Evolutionary conservation across 2,329 filamentous ascomycete genomes (phyloP).

Genomic region (Hypomyces perniciosus): DNA sequence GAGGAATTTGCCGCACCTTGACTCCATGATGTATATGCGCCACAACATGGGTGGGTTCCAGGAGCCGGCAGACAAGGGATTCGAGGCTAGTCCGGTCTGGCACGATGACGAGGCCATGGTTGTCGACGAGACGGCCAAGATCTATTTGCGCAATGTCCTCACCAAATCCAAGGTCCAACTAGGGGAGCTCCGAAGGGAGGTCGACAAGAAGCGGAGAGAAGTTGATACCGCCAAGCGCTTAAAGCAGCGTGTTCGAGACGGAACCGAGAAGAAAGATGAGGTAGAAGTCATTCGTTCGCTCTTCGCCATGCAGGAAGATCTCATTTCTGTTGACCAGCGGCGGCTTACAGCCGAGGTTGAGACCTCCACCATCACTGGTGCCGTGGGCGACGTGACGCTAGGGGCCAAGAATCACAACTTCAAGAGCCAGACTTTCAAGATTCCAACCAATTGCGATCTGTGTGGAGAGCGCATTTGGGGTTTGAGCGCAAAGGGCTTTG

Average conservation of each 20-base stretch:
- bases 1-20: slow-evolving; percentile 79
- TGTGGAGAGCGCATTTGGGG: slow-evolving; percentile 98
- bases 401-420: slow-evolving; percentile 96
- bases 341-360: slow-evolving; percentile 88
- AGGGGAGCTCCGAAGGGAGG: slow-evolving; percentile 71
- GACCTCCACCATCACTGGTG: slow-evolving; percentile 83
- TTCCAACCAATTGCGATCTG: slow-evolving; percentile 95
- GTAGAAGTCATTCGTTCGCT: slow-evolving; percentile 77
- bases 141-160: slow-evolving; percentile 86
- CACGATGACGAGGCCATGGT: slow-evolving; percentile 87
- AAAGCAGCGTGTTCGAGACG: slow-evolving; percentile 72
- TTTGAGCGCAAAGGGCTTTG: slow-evolving; percentile 90
- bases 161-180: slow-evolving; percentile 84
- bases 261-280: slow-evolving; percentile 83
- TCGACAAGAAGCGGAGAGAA: slow-evolving; percentile 80
- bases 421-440: slow-evolving; percentile 98
- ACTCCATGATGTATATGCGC: slow-evolving; percentile 96
- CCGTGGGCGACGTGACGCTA: slow-evolving; percentile 85
- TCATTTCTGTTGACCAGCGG: slow-evolving; percentile 79
- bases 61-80: slow-evolving; percentile 76
- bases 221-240: slow-evolving; percentile 70
- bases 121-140: slow-evolving; percentile 77
- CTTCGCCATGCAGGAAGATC: slow-evolving; percentile 74
- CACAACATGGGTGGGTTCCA: slow-evolving; percentile 82
- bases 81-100: slow-evolving; percentile 96